Evolutionary conservation across 1,284 basidiomycete species (phyloP), one percentile per base, ranked within the genome.

Genomic region (Porodaedalea pini): DNA sequence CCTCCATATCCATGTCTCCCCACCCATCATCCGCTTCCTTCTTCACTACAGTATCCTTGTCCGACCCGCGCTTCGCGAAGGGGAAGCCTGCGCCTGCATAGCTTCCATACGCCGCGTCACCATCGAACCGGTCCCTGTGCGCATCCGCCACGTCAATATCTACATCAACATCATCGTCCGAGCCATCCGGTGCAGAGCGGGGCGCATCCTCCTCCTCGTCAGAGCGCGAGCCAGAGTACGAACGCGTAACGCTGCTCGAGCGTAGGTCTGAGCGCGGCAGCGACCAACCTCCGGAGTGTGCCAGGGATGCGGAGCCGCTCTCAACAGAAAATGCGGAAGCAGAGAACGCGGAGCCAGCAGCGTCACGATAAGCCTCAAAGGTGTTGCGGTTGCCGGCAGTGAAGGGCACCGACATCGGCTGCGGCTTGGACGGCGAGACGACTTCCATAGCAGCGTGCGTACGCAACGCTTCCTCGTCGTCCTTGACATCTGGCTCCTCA

Each of bases 241-340:
- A 70, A 27, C 63, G 66, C 41, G 54, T 40, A 49, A 61, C 59
- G 31, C 53, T 56, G 27, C 56, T 44, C 13, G 76, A 77, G 43
- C 81, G 73, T 47, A 82, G 52, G 0, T 79, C 81, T 21, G 81
- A 82, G 41, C 73, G 73, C 4, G 80, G 77, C 41, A 80, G 70
- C 10, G 78, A 78, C 78, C 80, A 81, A n/a, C 73, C 75, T 8
- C 73, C 70, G 27, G 71, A 73, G 37, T 66, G 64, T 5, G 59
- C 63, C 4, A 64, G 61, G 23, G 45, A 47, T 8, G 45, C 27
- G 11, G 45, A 68, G 11, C 67, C 67, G 10, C 68, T 68, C 19
- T 69, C 65, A 40, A 67, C 68, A 19, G 59, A 52, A 11, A 71
- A 34, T 65, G 69, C 62, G 61, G 67, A 45, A 17, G 65, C 67